Evolutionary conservation across 2,329 filamentous ascomycete genomes (phyloP).

Genomic region (Colletotrichum gloeosporioides): DNA sequence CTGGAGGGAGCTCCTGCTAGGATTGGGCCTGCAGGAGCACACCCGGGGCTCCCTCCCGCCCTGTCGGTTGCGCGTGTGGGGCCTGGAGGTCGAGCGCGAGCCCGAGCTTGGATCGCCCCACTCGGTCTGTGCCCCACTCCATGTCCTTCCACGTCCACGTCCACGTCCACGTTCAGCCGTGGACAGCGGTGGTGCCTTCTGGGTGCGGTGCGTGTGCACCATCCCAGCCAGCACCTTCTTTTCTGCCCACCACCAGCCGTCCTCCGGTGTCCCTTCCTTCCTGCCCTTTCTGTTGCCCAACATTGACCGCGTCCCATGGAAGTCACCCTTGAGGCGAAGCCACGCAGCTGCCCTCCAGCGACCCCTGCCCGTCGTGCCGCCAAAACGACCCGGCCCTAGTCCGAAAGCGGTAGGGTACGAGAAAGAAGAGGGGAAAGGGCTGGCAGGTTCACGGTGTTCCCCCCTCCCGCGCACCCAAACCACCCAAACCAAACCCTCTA

Average conservation of each 20-base stretch:
- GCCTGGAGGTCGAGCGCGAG: not conserved
- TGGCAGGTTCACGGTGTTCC: not conserved
- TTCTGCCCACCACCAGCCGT: not conserved
- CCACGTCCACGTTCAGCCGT: not conserved
- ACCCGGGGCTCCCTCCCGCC: slow-evolving; percentile 3
- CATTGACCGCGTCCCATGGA: not conserved
- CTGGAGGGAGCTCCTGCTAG: not conserved
- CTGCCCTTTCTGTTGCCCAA: not conserved
- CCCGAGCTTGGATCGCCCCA: slow-evolving; percentile 4
- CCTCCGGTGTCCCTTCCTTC: not conserved
- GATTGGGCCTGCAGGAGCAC: not conserved
- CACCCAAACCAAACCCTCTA: not conserved
- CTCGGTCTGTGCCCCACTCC: not conserved
- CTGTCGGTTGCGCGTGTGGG: slow-evolving; percentile 3
- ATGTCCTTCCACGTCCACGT: not conserved
- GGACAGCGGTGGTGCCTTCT: not conserved
- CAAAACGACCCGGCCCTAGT: not conserved
- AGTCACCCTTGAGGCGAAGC: not conserved
- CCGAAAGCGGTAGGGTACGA: not conserved
- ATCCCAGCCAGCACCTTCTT: not conserved
- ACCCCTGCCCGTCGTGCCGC: not conserved
- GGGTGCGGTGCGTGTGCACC: not conserved
- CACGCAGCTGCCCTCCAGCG: not conserved
- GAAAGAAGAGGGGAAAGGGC: not conserved
- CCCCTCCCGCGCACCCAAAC: not conserved